These are phyloP conservation scores for Periconia macrospinosa DNA, from an alignment of 2,329 filamentous ascomycete species.

Conservation along the genomic window DNA sequence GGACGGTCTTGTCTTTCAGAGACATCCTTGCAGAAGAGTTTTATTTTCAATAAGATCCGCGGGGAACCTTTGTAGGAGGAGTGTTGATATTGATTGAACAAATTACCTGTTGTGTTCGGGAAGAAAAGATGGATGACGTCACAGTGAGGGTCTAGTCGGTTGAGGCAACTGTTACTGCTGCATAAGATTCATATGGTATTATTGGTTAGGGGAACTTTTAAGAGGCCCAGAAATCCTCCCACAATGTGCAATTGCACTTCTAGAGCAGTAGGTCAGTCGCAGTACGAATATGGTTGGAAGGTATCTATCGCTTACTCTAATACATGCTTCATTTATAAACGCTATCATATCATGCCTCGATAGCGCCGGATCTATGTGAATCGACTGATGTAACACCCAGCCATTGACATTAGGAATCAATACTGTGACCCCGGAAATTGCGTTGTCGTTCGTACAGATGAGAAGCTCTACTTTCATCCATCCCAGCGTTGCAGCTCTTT, in stretches of 20 bases:
- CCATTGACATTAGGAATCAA: no score
- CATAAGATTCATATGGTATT: no score
- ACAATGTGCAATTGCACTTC: no score
- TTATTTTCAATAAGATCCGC: background rate
- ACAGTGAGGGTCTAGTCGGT: background rate
- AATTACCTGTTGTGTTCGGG: background rate
- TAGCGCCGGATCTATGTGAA: no score
- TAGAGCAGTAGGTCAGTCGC: no score
- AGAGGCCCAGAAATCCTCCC: no score
- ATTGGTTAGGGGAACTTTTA: no score
- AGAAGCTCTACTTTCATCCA: slow-evolving; percentile 41
- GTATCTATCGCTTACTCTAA: no score
- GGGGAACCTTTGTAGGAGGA: background rate
- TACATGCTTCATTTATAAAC: no score
- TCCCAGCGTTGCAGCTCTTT: slow-evolving; percentile 60
- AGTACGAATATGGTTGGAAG: no score
- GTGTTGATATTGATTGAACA: background rate
- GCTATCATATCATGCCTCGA: no score
- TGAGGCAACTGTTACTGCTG: background rate
- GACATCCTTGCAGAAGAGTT: slow-evolving; percentile 19
- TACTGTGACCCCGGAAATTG: background rate
- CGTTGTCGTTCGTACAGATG: background rate
- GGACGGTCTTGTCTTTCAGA: slow-evolving; percentile 24
- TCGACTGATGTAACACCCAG: no score
- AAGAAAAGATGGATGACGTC: slow-evolving; percentile 1